Evolutionary conservation across 2,329 filamentous ascomycete genomes (phyloP), one percentile per base, ranked within the genome.

Genomic region (Pyrenophora seminiperda): DNA sequence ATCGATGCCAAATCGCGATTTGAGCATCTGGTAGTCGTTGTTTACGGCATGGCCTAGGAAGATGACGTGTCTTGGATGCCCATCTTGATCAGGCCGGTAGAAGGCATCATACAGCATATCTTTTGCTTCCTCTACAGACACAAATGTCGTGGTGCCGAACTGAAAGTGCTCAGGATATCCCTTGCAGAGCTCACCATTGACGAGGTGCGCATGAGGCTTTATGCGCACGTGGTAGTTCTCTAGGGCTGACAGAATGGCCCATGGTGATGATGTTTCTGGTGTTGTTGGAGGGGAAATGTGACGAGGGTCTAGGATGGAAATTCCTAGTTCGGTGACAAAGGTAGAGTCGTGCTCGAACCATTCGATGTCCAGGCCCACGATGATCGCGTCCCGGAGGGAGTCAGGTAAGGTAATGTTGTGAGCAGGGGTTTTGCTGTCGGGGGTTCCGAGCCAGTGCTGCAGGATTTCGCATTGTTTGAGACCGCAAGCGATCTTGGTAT

Each of bases 1-100:
- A 20, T 66, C 57, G 6, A 65, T 19, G 3, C 48, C 53, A 7
- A 65, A 51, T 3, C 54, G 32, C 18, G 58, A 17, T 17, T 55
- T 58, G 13, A 64, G 40, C n/a, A 47, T 34, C n/a, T 43, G 31
- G 10, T 48, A 37, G 36, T 66, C 59, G 14, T 59, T 60, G 2
- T 49, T 47, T 0, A 63, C 41, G 3, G 55, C 63, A 15, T 66
- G 61, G 4, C 63, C 63, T 0, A 66, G n/a, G 37, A 66, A 57
- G 2, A 66, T 56, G 14, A 64, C 36, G 0, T 58, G 59, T 1
- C 56, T 52, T 1, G 31, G 31, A 1, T 24, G n/a, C 0, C 37
- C 30, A 11, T 29, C 14, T 1, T 20, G 10, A 14, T 46, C 34
- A 7, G 14, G 36, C 1, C 48, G 47, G 3, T 33, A 9, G 15